Evolutionary conservation across 306 rosid genomes (phyloP), one percentile per base, ranked within the genome.

Genomic region (Mimosa bimucronata): DNA sequence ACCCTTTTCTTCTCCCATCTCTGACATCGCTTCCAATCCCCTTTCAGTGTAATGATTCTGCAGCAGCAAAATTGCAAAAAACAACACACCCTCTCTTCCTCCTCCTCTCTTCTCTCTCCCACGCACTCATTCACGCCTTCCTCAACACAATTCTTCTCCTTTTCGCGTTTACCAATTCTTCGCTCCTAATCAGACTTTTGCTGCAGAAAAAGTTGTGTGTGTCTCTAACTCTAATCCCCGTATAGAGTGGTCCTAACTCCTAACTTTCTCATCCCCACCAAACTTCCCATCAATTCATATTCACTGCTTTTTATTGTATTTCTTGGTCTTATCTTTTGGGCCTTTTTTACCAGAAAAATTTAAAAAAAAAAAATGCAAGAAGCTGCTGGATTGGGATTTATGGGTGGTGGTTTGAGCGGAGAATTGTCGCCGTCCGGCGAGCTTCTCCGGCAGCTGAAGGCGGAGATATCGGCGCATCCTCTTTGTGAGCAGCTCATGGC

Each of bases 381-480:
- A 38, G 77, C 90, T 16, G 89, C 87, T 13, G 89, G 88, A 52
- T 75, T 91, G 79, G 98, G 97, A 66, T 30, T 48, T 45, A 55
- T 74, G 53, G 37, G 78, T 16, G 69, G 68, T 10, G 77, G 15
- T 37, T 52, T 73, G 9, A 52, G 77, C 28, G 78, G 78, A 57
- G 68, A 74, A 7, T 7, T 74, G 15, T 74, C 78, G 12, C 53
- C 68, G 41, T 73, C 86, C 78, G 88, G 86, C 34, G 88, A 85
- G 25, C 83, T 86, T 14, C 79, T 73, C 73, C 83, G 86, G 5
- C 94, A 88, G 2, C 84, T 88, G 38, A 96, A 93, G 88, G 94
- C 94, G n/a, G 99, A 96, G 91, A 96, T 96, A 62, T 97, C 89
- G 5, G 86, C 88, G 1, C 99, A 93, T 73, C 99, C 99, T 1